Evolutionary conservation across 345 rosid genomes (phyloP).

Genomic region (Clarkia xantiana): DNA sequence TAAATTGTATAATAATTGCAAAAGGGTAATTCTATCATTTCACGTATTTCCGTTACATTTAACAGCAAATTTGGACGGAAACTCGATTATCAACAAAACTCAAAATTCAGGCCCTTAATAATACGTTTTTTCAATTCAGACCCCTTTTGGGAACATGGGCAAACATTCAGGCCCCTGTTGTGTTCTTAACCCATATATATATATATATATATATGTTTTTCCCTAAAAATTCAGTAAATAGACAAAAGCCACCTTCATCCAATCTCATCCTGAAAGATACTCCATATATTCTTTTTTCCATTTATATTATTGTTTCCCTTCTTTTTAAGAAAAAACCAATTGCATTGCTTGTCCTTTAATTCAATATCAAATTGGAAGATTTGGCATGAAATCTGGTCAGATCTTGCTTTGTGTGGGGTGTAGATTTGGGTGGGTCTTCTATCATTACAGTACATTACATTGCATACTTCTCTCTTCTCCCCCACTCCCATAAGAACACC

Average conservation of each 20-base stretch:
- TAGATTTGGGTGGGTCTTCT: conserved; percentile 23
- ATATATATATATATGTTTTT: not conserved
- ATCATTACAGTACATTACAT: conserved; percentile 6
- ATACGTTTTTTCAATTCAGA: no score
- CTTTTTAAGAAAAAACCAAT: not conserved
- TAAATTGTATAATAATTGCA: no score
- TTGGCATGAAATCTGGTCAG: conserved; percentile 35
- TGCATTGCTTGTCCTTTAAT: conserved; percentile 38
- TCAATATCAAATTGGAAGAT: conserved; percentile 29
- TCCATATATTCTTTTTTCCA: conserved; percentile 11
- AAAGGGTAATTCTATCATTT: no score
- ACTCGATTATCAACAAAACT: no score
- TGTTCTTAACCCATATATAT: not conserved
- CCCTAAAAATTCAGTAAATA: not conserved
- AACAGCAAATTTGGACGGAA: no score
- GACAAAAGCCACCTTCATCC: not conserved
- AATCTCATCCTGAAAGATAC: not conserved
- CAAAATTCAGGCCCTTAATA: no score
- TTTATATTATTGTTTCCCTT: conserved; percentile 11
- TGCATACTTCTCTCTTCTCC: conserved; percentile 5
- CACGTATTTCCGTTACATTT: no score
- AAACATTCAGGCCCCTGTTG: no score
- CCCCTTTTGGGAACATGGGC: no score
- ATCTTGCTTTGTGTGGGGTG: conserved; percentile 35
- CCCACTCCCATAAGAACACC: not conserved